Conservation (phyloP, 805 yeast species). For the Metschnikowia borealis region DNA sequence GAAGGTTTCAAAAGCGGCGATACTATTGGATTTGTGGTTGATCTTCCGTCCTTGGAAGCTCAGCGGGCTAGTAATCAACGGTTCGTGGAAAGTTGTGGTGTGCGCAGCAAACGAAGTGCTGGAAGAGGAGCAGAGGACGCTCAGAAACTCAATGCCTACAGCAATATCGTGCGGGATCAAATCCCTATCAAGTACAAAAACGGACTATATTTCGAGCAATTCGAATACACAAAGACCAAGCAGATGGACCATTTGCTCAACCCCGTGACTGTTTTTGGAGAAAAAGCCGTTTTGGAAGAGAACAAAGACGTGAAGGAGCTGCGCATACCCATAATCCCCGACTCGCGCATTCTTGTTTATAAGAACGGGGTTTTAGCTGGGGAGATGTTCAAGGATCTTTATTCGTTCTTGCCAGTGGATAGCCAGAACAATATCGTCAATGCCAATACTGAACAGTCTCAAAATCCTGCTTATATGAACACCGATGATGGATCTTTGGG, state of each 20-base stretch:
- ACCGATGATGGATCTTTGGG: slow-evolving; percentile 85
- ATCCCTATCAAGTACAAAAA: slow-evolving; percentile 81
- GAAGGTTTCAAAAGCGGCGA: slow-evolving; percentile 72
- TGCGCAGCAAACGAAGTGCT: slow-evolving; percentile 2
- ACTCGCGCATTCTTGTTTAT: slow-evolving; percentile 63
- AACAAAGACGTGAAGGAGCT: slow-evolving; percentile 26
- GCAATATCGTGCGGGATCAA: slow-evolving; percentile 69
- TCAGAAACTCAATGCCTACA: slow-evolving; percentile 12
- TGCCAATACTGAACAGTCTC: slow-evolving; percentile 30
- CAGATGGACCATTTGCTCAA: slow-evolving; percentile 70
- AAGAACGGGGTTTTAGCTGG: slow-evolving; percentile 74
- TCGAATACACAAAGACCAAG: slow-evolving; percentile 68
- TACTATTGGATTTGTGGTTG: slow-evolving; percentile 71
- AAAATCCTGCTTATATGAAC: slow-evolving; percentile 35
- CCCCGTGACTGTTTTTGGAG: slow-evolving; percentile 70
- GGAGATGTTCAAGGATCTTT: slow-evolving; percentile 59
- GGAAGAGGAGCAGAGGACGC: slow-evolving; percentile 7
- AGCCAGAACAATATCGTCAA: slow-evolving; percentile 41
- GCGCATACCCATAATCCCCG: slow-evolving; percentile 43
- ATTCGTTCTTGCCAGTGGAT: slow-evolving; percentile 76
- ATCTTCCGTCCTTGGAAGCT: slow-evolving; percentile 52
- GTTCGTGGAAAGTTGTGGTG: slow-evolving; percentile 15
- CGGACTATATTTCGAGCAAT: slow-evolving; percentile 76
- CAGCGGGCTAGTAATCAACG: slow-evolving; percentile 42
- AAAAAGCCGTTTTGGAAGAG: slow-evolving; percentile 54